Evolutionary conservation across 495 filamentous ascomycete genomes (phyloP).

Genomic region (Penicillium bialowiezense): DNA sequence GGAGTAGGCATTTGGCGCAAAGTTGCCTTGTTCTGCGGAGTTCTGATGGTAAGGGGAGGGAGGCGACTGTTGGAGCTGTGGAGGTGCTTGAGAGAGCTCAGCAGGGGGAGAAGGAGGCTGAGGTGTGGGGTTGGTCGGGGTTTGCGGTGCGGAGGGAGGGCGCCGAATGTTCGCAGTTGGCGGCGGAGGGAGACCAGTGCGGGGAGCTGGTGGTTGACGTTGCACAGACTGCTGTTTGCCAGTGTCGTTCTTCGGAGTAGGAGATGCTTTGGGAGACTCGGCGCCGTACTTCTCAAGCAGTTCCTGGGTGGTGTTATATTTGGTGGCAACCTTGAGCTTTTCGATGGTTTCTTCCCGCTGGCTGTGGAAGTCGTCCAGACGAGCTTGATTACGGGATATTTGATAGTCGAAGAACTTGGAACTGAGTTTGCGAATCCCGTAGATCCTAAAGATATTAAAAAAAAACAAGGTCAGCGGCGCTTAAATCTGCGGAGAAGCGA

Average conservation of each 20-base stretch:
- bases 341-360: constrained; percentile 86
- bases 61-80: constrained; percentile 7
- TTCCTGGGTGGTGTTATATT: constrained; percentile 91
- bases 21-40: constrained; percentile 41
- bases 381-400: constrained; percentile 60
- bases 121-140: constrained; percentile 15
- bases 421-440: constrained; percentile 55
- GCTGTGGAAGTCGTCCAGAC: constrained; percentile 69
- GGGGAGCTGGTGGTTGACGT: constrained; percentile 26
- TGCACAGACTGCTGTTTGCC: constrained; percentile 22
- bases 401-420: constrained; percentile 78
- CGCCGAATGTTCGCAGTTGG: constrained; percentile 81
- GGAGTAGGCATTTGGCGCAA: constrained; percentile 61
- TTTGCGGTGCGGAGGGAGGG: constrained; percentile 19
- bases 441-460: constrained; percentile 52
- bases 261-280: constrained; percentile 46
- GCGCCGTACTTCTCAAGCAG: constrained; percentile 92
- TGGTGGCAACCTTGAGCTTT: constrained; percentile 89
- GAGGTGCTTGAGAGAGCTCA: background rate
- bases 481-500: background rate
- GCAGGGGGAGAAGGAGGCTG: constrained; percentile 22
- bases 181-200: constrained; percentile 67
- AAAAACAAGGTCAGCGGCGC: background rate
- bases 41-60: constrained; percentile 14
- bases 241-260: constrained; percentile 32